Evolutionary conservation across 225 moss, liverwort and hornwort genomes (phyloP).

Genomic region (Antitrichia curtipendula): DNA sequence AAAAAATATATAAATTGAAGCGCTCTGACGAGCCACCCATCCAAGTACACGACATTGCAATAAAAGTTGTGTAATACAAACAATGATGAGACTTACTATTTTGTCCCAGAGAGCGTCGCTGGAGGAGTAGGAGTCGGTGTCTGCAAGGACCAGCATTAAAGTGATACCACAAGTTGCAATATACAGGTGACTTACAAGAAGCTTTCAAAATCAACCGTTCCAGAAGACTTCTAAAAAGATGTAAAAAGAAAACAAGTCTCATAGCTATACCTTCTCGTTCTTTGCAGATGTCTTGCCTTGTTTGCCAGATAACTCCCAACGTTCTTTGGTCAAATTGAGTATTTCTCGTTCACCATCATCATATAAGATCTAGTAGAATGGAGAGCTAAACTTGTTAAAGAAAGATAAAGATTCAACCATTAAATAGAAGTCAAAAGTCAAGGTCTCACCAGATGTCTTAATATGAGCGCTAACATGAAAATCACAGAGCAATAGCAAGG

Average conservation of each 20-base stretch:
- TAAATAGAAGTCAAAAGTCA: background rate
- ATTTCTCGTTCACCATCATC: constrained; percentile 74
- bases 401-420: background rate
- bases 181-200: background rate
- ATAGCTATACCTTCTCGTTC: constrained; percentile 31
- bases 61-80: background rate
- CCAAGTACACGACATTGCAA: background rate
- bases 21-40: background rate
- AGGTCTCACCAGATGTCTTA: background rate
- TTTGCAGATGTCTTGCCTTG: constrained; percentile 25
- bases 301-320: constrained; percentile 50
- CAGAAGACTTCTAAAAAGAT: background rate
- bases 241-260: background rate
- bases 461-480: background rate
- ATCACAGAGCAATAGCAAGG: background rate
- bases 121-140: constrained; percentile 18
- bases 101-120: constrained; percentile 26
- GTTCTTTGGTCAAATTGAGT: constrained; percentile 55
- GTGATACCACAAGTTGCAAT: background rate
- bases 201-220: background rate
- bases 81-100: constrained; percentile 17
- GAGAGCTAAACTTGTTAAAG: background rate
- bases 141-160: constrained; percentile 3
- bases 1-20: too few species aligned
- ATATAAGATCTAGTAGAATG: constrained; percentile 50